Conservation (phyloP, 768 basidiomycete species). For the Serendipita sp. region DNA sequence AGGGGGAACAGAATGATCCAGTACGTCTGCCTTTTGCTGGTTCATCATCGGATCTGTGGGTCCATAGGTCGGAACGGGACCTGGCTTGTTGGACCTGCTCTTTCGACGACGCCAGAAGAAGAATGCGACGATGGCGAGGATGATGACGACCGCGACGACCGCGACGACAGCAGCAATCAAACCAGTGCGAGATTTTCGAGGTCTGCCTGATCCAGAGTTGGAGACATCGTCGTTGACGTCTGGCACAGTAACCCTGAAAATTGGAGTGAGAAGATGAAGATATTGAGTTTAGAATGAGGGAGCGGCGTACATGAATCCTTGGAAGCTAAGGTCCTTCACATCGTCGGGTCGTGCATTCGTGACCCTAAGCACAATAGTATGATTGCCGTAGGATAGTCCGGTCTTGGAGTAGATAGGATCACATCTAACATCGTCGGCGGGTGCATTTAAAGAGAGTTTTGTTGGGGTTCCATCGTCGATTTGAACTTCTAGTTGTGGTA, state of each 20-base stretch:
- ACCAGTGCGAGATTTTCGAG: background rate
- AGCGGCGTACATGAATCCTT: background rate
- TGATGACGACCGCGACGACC: background rate
- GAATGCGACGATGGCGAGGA: background rate
- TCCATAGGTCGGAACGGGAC: background rate
- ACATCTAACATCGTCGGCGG: background rate
- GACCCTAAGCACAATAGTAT: background rate
- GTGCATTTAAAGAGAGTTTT: background rate
- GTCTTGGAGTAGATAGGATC: background rate
- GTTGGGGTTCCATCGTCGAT: background rate
- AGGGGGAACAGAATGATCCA: background rate
- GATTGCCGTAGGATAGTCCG: background rate
- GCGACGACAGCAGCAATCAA: background rate
- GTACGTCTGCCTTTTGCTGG: background rate
- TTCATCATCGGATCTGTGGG: background rate
- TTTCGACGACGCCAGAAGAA: background rate
- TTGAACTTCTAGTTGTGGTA: background rate
- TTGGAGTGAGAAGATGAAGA: background rate
- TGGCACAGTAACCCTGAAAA: background rate
- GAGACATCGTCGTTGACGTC: background rate
- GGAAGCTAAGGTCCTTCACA: conserved; percentile 3
- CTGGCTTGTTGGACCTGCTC: background rate
- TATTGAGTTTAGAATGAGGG: background rate
- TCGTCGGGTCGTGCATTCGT: background rate
- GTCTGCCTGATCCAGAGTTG: background rate